Percentiles rank a stretch among this genome's conserved stretches.
phyloP scores from a whole-genome alignment of 257 asterid genomes.

The Solanum chiquidenum region DNA sequence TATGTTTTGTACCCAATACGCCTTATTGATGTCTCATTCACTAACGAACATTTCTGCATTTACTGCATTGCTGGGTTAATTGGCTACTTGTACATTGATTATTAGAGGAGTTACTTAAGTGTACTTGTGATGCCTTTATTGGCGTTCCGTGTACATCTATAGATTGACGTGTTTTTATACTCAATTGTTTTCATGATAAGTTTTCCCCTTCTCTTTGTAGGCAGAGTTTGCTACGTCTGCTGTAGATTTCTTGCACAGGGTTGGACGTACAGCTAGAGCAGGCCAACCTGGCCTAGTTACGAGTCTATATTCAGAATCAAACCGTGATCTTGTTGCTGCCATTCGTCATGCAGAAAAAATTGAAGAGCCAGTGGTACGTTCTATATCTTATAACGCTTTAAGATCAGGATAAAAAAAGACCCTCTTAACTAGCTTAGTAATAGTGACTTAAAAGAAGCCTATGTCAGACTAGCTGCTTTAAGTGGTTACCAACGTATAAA shows the following conservation, averaged over 20 bases:
- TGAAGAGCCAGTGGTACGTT: constrained; percentile 71
- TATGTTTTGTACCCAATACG: background rate
- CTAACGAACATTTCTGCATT: background rate
- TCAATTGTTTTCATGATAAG: background rate
- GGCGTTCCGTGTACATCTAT: background rate
- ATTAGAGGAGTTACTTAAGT: background rate
- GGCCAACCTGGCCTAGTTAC: constrained; percentile 89
- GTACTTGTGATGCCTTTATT: background rate
- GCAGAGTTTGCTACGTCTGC: constrained; percentile 94
- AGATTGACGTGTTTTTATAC: background rate
- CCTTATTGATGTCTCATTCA: background rate
- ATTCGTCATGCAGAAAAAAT: constrained; percentile 73
- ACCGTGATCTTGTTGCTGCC: constrained; percentile 75
- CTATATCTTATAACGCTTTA: background rate
- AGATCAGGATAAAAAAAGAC: background rate
- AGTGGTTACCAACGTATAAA: background rate
- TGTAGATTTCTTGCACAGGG: constrained; percentile 93
- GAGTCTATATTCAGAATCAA: constrained; percentile 55
- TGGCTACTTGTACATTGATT: background rate
- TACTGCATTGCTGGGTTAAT: background rate
- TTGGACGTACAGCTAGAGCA: constrained; percentile 96
- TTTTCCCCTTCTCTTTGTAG: constrained; percentile 14
- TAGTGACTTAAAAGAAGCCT: background rate
- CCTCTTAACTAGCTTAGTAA: background rate
- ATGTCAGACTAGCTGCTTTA: background rate